A percentile compares a stretch with the other conserved stretches of the same genome.
Evolutionary conservation across 2,329 filamentous ascomycete genomes (phyloP).

Genomic region (Emergomyces pasteurianus): DNA sequence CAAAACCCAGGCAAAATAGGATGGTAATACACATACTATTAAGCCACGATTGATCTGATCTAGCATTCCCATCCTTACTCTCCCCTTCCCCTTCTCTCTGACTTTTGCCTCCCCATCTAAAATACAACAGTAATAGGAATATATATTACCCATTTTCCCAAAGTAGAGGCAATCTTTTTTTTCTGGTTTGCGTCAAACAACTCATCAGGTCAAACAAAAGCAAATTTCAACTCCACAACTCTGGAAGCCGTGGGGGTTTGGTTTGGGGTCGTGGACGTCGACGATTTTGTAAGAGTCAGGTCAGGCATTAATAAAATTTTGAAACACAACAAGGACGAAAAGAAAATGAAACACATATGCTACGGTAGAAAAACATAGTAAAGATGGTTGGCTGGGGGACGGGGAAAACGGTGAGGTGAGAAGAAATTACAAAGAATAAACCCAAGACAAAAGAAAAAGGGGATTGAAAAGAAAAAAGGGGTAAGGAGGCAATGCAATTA

Average conservation of each 20-base stretch:
- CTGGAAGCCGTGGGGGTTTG: too few species aligned
- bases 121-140: not conserved
- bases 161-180: not conserved
- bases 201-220: too few species aligned
- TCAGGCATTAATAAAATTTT: not conserved
- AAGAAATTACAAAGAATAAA: too few species aligned
- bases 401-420: too few species aligned
- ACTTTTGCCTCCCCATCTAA: not conserved
- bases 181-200: too few species aligned
- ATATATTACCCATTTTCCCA: not conserved
- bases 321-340: not conserved
- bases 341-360: not conserved
- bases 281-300: not conserved
- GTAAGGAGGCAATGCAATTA: not conserved
- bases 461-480: too few species aligned
- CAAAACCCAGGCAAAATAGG: too few species aligned
- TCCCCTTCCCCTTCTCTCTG: not conserved
- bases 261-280: not conserved
- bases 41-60: not conserved
- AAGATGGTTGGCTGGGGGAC: too few species aligned
- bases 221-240: too few species aligned
- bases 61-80: too few species aligned
- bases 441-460: not conserved
- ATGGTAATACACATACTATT: not conserved
- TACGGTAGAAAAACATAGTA: not conserved